Evolutionary conservation across 345 rosid species (phyloP), one percentile per base, ranked within the genome.

Genomic region (Mallotus nudiflorus): DNA sequence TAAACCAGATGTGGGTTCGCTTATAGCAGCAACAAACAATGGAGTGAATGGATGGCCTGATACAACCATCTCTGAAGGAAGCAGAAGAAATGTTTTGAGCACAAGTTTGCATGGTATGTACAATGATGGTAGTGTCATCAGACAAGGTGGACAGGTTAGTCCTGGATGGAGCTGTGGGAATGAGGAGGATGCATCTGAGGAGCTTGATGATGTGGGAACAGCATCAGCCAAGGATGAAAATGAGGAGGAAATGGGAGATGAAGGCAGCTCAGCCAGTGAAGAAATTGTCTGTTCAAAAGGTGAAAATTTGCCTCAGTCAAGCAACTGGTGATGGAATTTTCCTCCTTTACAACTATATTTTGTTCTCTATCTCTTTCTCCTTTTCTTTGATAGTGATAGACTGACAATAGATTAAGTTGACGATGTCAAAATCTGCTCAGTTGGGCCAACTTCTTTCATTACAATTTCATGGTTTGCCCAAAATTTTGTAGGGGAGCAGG

Each of bases 151-250:
- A 75, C 75, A 61, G 24, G 35, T 65, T 16, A 51, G 55, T 55
- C 73, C 79, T 19, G 82, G 74, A 44, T 78, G 79, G 86, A 68
- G 67, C 77, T 75, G 75, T 37, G 66, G 22, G 55, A 67, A 66
- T 48, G 72, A 67, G 29, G 74, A 53, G 49, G 79, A 58, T 72
- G 77, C 72, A 45, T 70, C 75, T 14, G 68, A 73, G 20, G 80
- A 75, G 63, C 45, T 75, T 29, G 80, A 69, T 52, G 77, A 76
- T 65, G 61, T 42, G 55, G 53, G 40, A 6, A 54, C 28, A 16
- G 69, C 35, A 40, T 54, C 59, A 13, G 65, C 68, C 68, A 66
- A 72, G 69, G 82, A 78, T 48, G 78, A 63, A 51, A 75, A 75
- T 45, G 79, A 74, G 48, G 76, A 70, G 63, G 80, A 77, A 66